These are phyloP conservation scores for Cytospora paraplurivora DNA, from an alignment of 2,329 filamentous ascomycete species.

Conservation along the genomic window DNA sequence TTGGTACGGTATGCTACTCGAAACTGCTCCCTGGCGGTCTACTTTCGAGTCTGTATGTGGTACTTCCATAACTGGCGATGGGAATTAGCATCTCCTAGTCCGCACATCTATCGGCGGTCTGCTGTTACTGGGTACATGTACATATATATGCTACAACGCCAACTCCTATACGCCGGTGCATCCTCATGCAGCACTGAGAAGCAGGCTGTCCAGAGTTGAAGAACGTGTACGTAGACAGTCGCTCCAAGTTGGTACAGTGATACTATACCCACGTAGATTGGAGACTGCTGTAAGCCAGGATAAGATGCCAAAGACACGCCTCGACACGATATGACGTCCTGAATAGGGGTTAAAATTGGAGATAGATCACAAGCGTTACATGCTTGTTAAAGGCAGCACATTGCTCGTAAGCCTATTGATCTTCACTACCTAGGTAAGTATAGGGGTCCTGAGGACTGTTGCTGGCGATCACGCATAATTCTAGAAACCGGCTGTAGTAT, in stretches of 20 bases:
- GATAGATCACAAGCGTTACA: constrained; percentile 22
- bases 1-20: neutral
- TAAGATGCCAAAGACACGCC: neutral
- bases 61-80: neutral
- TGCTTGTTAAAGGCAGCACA: constrained; percentile 13
- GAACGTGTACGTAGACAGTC: too few relatives aligned
- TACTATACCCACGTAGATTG: too few relatives aligned
- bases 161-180: too few relatives aligned
- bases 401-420: constrained; percentile 8
- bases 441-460: constrained; percentile 9
- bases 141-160: too few relatives aligned
- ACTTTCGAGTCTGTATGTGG: neutral
- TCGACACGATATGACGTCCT: constrained; percentile 4
- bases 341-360: constrained; percentile 27
- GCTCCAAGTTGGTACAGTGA: too few relatives aligned
- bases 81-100: too few relatives aligned
- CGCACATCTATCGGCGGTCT: neutral
- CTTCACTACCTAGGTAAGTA: constrained; percentile 4
- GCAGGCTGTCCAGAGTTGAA: too few relatives aligned
- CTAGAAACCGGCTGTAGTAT: too few relatives aligned
- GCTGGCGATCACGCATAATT: constrained; percentile 20
- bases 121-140: too few relatives aligned
- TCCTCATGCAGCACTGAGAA: too few relatives aligned
- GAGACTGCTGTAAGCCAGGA: neutral
- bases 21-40: neutral